These are phyloP conservation scores for Oryza australiensis DNA, from an alignment of 176 grass and related monocot genomes.

Conservation along the genomic window DNA sequence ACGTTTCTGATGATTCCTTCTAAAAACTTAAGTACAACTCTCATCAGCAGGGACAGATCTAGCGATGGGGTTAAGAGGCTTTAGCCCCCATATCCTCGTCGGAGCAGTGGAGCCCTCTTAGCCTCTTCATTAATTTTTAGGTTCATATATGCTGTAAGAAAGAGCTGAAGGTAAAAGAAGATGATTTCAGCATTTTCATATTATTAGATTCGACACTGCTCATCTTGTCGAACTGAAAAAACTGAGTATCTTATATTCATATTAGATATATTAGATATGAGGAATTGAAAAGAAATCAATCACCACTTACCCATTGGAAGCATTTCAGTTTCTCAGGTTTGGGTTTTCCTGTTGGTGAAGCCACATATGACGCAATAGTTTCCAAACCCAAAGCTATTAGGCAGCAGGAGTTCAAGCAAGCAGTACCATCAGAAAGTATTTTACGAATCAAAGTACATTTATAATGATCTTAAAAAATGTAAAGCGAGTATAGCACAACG, in stretches of 20 bases:
- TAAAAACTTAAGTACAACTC: background rate
- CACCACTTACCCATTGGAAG: background rate
- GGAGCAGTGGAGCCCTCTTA: too few relatives aligned
- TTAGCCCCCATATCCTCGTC: too few relatives aligned
- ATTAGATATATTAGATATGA: too few relatives aligned
- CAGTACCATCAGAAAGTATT: background rate
- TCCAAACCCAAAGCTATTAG: background rate
- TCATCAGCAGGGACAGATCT: too few relatives aligned
- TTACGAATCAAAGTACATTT: background rate
- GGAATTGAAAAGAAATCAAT: background rate
- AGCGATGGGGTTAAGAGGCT: too few relatives aligned
- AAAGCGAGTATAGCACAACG: slow-evolving; percentile 8
- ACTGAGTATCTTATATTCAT: too few relatives aligned
- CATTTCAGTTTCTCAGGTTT: background rate
- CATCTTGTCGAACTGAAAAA: background rate
- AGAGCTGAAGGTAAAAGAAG: too few relatives aligned
- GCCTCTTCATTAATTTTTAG: too few relatives aligned
- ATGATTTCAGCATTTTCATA: too few relatives aligned
- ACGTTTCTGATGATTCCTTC: background rate
- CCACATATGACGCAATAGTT: background rate
- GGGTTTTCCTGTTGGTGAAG: background rate
- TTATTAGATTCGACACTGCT: too few relatives aligned
- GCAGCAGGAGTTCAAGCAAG: background rate
- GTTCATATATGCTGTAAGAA: too few relatives aligned
- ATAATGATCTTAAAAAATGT: slow-evolving; percentile 8